A percentile compares a stretch with the other conserved stretches of the same genome.
These are phyloP conservation scores for Rhodotorula mucilaginosa DNA, from an alignment of 1,284 basidiomycete species.

Conservation along the genomic window DNA sequence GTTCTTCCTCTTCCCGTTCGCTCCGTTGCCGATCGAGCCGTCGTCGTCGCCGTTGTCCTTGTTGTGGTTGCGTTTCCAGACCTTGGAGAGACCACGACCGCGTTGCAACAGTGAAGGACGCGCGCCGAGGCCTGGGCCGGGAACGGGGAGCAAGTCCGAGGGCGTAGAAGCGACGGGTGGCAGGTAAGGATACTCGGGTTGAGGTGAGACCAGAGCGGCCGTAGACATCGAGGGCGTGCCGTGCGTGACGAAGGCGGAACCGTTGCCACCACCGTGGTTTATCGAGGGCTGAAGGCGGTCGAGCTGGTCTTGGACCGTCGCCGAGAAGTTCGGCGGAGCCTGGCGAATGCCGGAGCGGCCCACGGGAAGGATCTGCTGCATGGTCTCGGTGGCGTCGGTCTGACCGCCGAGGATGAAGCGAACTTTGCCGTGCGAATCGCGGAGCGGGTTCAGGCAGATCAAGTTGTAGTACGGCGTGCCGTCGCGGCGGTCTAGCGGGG, in stretches of 20 bases:
- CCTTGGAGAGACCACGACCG: not conserved
- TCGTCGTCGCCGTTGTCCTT: not conserved
- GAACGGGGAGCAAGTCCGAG: not conserved
- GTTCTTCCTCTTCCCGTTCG: not conserved
- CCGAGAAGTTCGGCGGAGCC: not conserved
- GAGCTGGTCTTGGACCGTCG: conserved; percentile 4
- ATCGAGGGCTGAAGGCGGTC: not conserved
- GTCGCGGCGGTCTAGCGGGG: conserved; percentile 10
- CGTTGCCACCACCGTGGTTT: not conserved
- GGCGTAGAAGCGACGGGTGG: not conserved
- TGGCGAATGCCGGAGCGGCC: too few species aligned
- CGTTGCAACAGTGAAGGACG: not conserved
- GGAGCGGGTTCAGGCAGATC: conserved; percentile 24
- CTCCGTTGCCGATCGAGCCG: not conserved
- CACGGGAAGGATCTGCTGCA: not conserved
- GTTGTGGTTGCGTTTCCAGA: not conserved
- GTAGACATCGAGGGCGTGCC: not conserved
- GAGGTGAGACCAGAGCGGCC: not conserved
- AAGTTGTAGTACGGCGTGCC: conserved; percentile 33
- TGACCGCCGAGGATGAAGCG: conserved; percentile 23
- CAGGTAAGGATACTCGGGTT: not conserved
- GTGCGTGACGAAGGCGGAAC: not conserved
- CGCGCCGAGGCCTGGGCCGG: not conserved
- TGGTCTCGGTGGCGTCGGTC: not conserved
- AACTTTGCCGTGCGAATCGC: conserved; percentile 13